Conservation (phyloP, 2,329 filamentous ascomycete species). For the Nigrospora osmanthi region DNA sequence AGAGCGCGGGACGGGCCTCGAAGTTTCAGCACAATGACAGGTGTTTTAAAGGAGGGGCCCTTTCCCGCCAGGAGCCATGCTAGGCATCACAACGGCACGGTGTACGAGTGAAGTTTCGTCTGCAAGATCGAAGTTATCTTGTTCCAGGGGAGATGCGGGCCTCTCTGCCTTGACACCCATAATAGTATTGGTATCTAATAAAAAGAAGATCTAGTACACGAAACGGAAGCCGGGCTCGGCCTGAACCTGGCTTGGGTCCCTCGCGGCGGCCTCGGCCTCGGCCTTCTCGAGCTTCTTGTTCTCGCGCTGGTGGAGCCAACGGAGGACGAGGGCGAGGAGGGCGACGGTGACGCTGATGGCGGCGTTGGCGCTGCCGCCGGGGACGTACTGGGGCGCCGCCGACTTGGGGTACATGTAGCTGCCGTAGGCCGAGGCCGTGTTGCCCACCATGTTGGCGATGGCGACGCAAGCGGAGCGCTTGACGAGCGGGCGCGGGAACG, state of each 20-base stretch:
- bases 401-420: conserved; percentile 38
- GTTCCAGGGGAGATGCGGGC: no score
- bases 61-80: no score
- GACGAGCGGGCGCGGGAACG: conserved; percentile 62
- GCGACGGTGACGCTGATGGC: conserved; percentile 54
- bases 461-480: conserved; percentile 59
- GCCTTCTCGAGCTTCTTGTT: conserved; percentile 48
- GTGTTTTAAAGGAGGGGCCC: no score
- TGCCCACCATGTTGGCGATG: conserved; percentile 60
- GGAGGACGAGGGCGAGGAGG: conserved; percentile 41
- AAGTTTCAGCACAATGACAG: no score
- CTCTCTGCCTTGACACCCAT: no score
- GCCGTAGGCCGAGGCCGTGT: conserved; percentile 41
- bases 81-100: no score
- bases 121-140: no score
- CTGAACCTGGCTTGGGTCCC: conserved; percentile 14
- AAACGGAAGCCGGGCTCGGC: conserved; percentile 1
- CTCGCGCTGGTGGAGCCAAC: conserved; percentile 48
- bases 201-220: no score
- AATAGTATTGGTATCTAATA: no score
- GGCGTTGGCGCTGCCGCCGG: conserved; percentile 53
- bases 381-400: conserved; percentile 34
- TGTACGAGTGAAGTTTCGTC: no score
- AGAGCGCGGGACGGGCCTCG: no score
- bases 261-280: conserved; percentile 12